Conservation (phyloP, 169 alveolate genomes). For the Amoebophrya sp. region DNA sequence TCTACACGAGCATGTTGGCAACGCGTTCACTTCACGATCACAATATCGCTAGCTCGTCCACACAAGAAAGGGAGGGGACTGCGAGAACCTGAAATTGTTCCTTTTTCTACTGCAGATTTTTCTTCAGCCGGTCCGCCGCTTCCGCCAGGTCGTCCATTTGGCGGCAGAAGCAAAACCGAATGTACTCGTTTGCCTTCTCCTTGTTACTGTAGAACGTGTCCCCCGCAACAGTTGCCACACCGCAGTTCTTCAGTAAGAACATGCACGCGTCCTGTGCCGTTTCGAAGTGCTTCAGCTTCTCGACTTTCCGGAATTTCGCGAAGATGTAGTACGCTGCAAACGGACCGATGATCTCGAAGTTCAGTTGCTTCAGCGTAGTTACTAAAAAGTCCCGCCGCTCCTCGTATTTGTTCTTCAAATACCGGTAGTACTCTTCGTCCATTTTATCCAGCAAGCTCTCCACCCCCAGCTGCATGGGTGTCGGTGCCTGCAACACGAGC, state of each 20-base stretch:
- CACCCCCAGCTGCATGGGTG: neutral
- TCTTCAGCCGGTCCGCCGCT: neutral
- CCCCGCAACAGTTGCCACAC: neutral
- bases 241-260: neutral
- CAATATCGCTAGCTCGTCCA: too few relatives aligned
- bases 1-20: too few relatives aligned
- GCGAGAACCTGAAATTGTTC: too few relatives aligned
- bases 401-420: neutral
- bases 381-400: neutral
- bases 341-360: neutral
- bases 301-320: neutral
- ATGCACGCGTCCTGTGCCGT: neutral
- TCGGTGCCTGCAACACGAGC: neutral
- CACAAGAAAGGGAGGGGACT: too few relatives aligned
- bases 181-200: neutral
- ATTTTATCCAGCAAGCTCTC: neutral
- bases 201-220: neutral
- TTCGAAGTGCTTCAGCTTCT: neutral
- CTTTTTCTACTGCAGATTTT: neutral
- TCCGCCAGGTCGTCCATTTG: slow-evolving; percentile 2
- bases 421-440: neutral
- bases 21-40: too few relatives aligned
- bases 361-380: neutral
- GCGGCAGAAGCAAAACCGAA: neutral
- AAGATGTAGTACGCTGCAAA: neutral